These are phyloP conservation scores for Botrytis aclada DNA, from an alignment of 2,329 filamentous ascomycete genomes.

Conservation along the genomic window DNA sequence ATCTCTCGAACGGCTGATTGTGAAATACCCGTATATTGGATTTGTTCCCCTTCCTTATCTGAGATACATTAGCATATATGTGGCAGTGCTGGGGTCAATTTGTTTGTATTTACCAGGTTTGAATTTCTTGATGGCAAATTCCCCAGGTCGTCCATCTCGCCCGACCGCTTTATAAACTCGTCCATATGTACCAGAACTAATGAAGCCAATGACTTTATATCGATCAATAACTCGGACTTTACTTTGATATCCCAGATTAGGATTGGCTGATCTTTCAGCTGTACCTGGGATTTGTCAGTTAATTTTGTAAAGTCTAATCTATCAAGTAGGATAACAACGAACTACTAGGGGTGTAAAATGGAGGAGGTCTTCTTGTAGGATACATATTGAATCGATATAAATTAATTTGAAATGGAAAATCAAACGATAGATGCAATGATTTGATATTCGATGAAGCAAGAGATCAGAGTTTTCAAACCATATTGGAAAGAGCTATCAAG, in stretches of 20 bases:
- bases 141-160: constrained; percentile 67
- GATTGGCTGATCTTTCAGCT: constrained; percentile 48
- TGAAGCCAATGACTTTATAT: constrained; percentile 97
- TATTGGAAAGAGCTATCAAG: constrained; percentile 1
- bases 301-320: constrained; percentile 38
- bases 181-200: constrained; percentile 96
- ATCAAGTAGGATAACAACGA: constrained; percentile 24
- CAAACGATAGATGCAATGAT: constrained; percentile 21
- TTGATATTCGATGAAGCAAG: constrained; percentile 22
- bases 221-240: constrained; percentile 89
- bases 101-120: constrained; percentile 36
- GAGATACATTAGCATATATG: constrained; percentile 10
- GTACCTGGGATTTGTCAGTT: constrained; percentile 45
- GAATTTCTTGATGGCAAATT: constrained; percentile 98
- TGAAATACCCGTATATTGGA: constrained; percentile 95
- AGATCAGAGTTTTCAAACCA: constrained; percentile 15
- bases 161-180: constrained; percentile 94
- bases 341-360: constrained; percentile 35
- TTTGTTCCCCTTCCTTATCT: constrained; percentile 92
- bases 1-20: constrained; percentile 97
- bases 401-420: constrained; percentile 18
- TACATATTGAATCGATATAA: constrained; percentile 30
- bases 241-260: constrained; percentile 55
- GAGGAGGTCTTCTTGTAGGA: constrained; percentile 30
- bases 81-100: not conserved